Evolutionary conservation across 1,284 basidiomycete genomes (phyloP).

Genomic region (Prillingera fragicola): DNA sequence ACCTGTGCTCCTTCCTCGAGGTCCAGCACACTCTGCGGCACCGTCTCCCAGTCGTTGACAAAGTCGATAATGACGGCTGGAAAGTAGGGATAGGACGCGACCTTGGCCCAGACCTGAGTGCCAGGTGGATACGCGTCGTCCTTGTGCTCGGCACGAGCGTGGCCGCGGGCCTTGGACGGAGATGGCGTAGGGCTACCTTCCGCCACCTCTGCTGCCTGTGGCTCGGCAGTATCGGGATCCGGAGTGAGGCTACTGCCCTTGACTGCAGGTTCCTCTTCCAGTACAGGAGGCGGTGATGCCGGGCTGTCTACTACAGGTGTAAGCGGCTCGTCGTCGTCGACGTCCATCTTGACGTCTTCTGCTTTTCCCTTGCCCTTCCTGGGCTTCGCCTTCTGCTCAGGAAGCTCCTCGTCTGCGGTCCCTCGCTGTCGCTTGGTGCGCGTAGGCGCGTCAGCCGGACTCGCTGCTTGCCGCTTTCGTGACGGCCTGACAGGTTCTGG

Average conservation of each 20-base stretch:
- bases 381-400: no score
- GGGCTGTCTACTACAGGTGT: no score
- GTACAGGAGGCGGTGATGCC: no score
- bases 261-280: no score
- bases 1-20: conserved; percentile 38
- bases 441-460: no score
- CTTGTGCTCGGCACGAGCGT: conserved; percentile 4
- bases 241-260: no score
- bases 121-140: conserved; percentile 30
- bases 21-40: conserved; percentile 53
- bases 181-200: no score
- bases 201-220: no score
- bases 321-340: no score
- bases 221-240: no score
- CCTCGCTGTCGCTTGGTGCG: no score
- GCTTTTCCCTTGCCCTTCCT: conserved; percentile 1
- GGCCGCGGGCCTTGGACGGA: no score
- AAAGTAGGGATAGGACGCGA: conserved; percentile 43
- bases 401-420: background rate
- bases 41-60: conserved; percentile 49
- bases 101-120: conserved; percentile 46
- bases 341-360: background rate
- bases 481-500: background rate
- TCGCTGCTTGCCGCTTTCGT: background rate
- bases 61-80: conserved; percentile 47